Base-by-base conservation (phyloP, 1,284 basidiomycete genomes). In the Sphagnurus paluster region DNA sequence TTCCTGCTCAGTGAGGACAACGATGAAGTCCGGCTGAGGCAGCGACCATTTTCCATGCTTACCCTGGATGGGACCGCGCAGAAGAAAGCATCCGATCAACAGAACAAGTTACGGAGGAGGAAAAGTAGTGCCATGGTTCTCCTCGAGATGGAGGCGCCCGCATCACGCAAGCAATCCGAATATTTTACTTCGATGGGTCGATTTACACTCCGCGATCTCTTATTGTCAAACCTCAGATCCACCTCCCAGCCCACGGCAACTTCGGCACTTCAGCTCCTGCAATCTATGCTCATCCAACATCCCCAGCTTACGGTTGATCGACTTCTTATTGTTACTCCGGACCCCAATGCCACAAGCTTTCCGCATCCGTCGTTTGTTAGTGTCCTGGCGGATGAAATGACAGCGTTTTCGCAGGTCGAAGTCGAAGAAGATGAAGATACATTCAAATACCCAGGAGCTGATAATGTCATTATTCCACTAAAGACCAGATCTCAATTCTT, bases 161-260 rank as follows among this genome's bases (percentile, higher is more conserved):
- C 79, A 11, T 80, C 82, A 6, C 74, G 76, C 33, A 78, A 77
- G 42, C 77, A 76, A 40, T 82, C 87, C 0, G 83, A 84, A 54
- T 96, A 96, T 66, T 90, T 91, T 63, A 91, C 86, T 3, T 84
- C 90, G 0, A 80, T 87, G 65, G 90, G 86, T 10, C 81, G 93
- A 13, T 97, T 93, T 69, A 95, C 90, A 2, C 72, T 97, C 16
- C 93, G 92, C 60, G 93, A 97, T 58, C 76, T 97, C 20, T 68
- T 97, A 4, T 61, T 91, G 37, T 79, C 90, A 39, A 93, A 92
- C 58, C 67, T 96, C 19, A 74, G 77, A 10, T 92, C 90, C 2
- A 68, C 69, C 34, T 80, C 79, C 7, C 76, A 82, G 44, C 65
- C 81, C 0, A 80, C 90, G 0, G 75, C 76, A 0, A 83, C 86